Base-by-base conservation (phyloP, 2,329 filamentous ascomycete genomes). In the Scedosporium aurantiacum region DNA sequence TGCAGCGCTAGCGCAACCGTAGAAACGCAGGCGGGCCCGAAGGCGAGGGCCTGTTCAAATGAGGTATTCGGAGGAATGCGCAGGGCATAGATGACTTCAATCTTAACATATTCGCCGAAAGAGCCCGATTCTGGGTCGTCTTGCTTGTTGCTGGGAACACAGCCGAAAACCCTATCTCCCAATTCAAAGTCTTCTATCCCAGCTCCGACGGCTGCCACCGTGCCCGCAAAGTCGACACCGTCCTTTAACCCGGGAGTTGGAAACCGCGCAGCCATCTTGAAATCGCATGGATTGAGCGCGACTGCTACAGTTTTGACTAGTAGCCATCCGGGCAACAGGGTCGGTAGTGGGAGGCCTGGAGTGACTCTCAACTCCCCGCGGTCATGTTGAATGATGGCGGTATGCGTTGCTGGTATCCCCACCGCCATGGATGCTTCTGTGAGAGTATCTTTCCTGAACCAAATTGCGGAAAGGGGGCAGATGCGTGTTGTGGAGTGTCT, bases 181-280 rank as follows among this genome's bases (percentile, higher is more conserved):
- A 73, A 74, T 67, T 75, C 73, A 63, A 80, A 75, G 4, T 71
- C 72, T 2, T 68, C 62, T 8, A 79, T 79, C 45, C 80, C 71
- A 61, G 77, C 73, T 58, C 77, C 73, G 2, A 82, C 75, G 21
- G 57, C 57, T 10, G 37, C 57, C 7, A 58, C 57, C 5, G 76
- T 66, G 50, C 79, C 79, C 43, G 75, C 74, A 60, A 76, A 81
- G 66, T 81, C 79, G 58, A 73, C 78, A 16, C 77, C 79, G 43
- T 73, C 66, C 28, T 66, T 66, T 50, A 64, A 37, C 32, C 67
- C 67, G 10, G 57, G 60, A 55, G 64, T 66, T n/a, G 65, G 65
- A 18, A 58, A 56, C 12, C 41, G n/a, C 18, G 71, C 64, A 61
- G 73, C 65, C 59, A 64, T 67, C 66, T 74, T 73, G 68, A 68